Percentiles rank a stretch among this genome's conserved stretches.
Conservation (phyloP, 352 stramenopile species). For the Blastocystis sp. region DNA sequence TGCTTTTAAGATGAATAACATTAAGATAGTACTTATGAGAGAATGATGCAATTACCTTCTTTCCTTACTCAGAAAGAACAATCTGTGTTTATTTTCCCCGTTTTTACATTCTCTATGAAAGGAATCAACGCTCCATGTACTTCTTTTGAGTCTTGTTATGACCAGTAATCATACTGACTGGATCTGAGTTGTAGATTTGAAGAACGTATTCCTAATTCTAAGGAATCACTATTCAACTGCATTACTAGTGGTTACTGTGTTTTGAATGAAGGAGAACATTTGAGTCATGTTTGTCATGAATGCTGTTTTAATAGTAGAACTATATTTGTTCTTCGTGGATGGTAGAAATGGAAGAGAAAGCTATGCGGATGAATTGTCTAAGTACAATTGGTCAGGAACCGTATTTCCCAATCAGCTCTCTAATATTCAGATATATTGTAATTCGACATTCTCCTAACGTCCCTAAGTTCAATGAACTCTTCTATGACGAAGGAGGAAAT, state of each 20-base stretch:
- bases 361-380: neutral
- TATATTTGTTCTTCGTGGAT: neutral
- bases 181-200: neutral
- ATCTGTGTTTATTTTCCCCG: neutral
- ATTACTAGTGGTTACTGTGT: neutral
- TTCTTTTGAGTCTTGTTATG: neutral
- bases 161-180: neutral
- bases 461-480: neutral
- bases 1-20: no score
- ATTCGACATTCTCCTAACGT: neutral
- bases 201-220: neutral
- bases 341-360: neutral
- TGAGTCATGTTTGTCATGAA: neutral
- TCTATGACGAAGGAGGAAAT: neutral
- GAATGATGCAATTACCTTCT: no score
- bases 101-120: neutral
- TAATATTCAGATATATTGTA: neutral
- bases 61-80: neutral
- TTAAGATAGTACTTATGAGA: no score
- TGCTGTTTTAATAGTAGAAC: neutral
- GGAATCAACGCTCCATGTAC: no score
- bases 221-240: neutral
- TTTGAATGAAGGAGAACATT: neutral
- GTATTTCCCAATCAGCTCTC: neutral
- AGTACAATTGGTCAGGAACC: neutral